phyloP scores from a whole-genome alignment of 495 filamentous ascomycete species.

The Neohortaea acidophila region DNA sequence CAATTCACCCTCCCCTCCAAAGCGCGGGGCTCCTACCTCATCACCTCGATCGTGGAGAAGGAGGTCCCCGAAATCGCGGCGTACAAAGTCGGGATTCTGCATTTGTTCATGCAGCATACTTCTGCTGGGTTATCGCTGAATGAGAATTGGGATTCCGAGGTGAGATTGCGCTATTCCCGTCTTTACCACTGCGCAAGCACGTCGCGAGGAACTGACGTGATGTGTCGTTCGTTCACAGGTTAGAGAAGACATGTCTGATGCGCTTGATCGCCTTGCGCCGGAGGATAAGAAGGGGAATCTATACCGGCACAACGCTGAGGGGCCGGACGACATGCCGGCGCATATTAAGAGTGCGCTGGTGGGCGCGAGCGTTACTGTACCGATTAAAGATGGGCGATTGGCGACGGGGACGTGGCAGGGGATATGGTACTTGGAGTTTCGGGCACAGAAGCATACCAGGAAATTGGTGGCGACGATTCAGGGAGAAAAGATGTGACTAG shows the following conservation, averaged over 20 bases:
- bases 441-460: constrained; percentile 55
- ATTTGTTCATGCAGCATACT: constrained; percentile 86
- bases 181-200: no score
- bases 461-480: constrained; percentile 88
- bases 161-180: no score
- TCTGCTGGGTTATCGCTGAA: constrained; percentile 74
- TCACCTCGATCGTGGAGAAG: constrained; percentile 55
- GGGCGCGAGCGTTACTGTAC: constrained; percentile 75
- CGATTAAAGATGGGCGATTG: constrained; percentile 72
- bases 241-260: constrained; percentile 85
- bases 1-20: constrained; percentile 56
- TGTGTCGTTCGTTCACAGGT: no score
- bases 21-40: constrained; percentile 73
- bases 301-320: constrained; percentile 83
- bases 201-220: no score
- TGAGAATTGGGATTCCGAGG: constrained; percentile 83
- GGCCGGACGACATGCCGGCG: constrained; percentile 85
- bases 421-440: constrained; percentile 91
- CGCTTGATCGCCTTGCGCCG: constrained; percentile 74
- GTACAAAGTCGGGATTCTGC: constrained; percentile 75
- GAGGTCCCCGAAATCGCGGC: constrained; percentile 57
- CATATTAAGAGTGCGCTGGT: constrained; percentile 86
- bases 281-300: constrained; percentile 53
- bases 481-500: constrained; percentile 56
- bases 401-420: constrained; percentile 64